Base-by-base conservation (phyloP, 1,139 yeast species). In the Debaryomyces subglobosus region DNA sequence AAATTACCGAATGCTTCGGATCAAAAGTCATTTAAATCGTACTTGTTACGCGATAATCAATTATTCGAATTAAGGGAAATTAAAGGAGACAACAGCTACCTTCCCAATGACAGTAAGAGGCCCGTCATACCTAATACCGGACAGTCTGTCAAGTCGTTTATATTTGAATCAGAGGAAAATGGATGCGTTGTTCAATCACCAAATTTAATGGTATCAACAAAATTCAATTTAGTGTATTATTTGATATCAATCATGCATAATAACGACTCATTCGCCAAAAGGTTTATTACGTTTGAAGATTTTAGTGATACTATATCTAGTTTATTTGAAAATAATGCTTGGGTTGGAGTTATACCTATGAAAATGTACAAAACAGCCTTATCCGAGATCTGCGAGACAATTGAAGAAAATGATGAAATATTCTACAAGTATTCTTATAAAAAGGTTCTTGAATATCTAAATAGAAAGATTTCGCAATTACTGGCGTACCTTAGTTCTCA, bases 241-340 rank as follows among this genome's bases (percentile, higher is more conserved):
- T 55, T 83, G 47, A 61, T 81, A 10, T 55, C 71, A 3, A 65
- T 70, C 45, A 71, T 81, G 57, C 56, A 63, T 33, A 51, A 55
- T 10, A 54, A 67, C 12, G 68, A 67, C n/a, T 62, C 63, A 15
- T 59, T 62, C 35, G 53, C 56, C 29, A 58, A 64, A 18, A 65
- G 83, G 30, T 74, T 69, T 53, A 68, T 77, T 25, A 68, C 80
- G 0, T 55, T 70, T 13, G 84, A 82, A 33, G 86, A 82, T 55
- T 56, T 82, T 3, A 55, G 71, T 15, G 88, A 84, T 54, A 61
- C 64, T 15, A 54, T 79, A 30, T 58, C 56, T 5, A 49, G 55
- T 32, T 16, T 46, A 6, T 51, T 58, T 32, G 60, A 58, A 2
- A 55, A 60, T 0, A 58, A 61, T 5, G 63, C 60, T 2, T 62